Base-by-base conservation (phyloP, 371 early-diverging fungal species). In the Mucor sp. region DNA sequence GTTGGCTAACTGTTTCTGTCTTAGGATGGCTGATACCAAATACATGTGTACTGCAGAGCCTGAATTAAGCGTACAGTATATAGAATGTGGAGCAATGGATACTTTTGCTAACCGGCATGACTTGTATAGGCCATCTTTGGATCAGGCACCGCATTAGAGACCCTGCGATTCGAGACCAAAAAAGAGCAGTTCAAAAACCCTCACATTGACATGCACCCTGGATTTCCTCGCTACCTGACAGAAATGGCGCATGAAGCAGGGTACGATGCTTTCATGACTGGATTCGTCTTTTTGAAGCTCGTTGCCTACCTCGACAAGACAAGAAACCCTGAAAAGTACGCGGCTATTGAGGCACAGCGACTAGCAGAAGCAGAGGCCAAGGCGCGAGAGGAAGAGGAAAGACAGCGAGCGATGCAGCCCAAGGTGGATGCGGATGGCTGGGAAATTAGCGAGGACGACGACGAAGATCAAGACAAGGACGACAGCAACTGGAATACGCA, bases 181-280 rank as follows among this genome's bases (percentile, higher is more conserved):
- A 66, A 70, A 32, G 66, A 70, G 32, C 71, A 77, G 1, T 89
- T 87, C 66, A 64, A 64, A 12, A 77, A 81, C 17, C 89, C 90
- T n/a, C 66, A 68, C 23, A 82, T 91, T 53, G 85, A 84, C 37
- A 71, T 77, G 69, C 74, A 78, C 21, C 60, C 74, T 58, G 78
- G 63, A 12, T 81, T 77, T 44, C 74, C 80, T 47, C 75, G 78
- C 2, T 84, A 84, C 56, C 25, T 80, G 4, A 69, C 71, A 21
- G 80, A 76, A 25, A 84, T 72, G 64, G 84, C 87, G 41, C 97
- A 97, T 71, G 95, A 97, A 73, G 97, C 97, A 19, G 97, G 95
- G 2, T 97, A 90, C 68, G 97, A 97, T 70, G 92, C 96, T 0
- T 95, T 89, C 60, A 82, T 90, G 63, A 96, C 97, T 7, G 97